Evolutionary conservation across 257 asterid species (phyloP), one percentile per base, ranked within the genome.

Genomic region (Avicennia marina): DNA sequence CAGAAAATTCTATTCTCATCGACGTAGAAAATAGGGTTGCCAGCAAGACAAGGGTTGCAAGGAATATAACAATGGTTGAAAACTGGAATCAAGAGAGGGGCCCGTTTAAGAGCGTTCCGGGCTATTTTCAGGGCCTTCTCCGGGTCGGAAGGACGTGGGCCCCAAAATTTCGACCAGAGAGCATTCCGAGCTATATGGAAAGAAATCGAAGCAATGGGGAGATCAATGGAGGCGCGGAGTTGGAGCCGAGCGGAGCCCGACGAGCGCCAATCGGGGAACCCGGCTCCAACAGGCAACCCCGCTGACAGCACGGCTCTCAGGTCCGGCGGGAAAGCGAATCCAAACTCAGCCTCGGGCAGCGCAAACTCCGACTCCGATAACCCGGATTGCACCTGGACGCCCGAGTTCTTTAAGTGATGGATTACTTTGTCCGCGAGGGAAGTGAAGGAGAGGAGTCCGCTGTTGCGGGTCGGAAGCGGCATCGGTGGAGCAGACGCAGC

Each of bases 201-300:
- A n/a, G 95, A 84, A 33, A 84, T 73, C 2, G 96, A 82, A 6
- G 97, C 97, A 2, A 82, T 72, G 19, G 97, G 97, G 6, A 90
- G 80, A 11, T 84, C 87, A 18, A 90, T 77, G 26, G 95, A 80
- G 53, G 95, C 87, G 25, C 90, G 90, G 50, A 90, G 94, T 47
- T 82, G 95, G 17, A 73, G 85, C 22, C 96, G 81, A 4, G 79
- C 74, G 46, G 95, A 57, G 8, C 97, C 93, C 13, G 87, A 36
- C 0, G 95, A 73, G 17, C 95, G 87, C 98, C 98, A 90, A 74
- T 90, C 95, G 4, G 98, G 98, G 38, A 90, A 90, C 0, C 98
- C 94, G 0, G 94, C 81, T 0, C 94, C 96, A 4, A 87, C 36
- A 0, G 98, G 96, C 71, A 90, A 67, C 0, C 96, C 98, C 17